A percentile compares a stretch with the other conserved stretches of the same genome.
Conservation (phyloP, 192 early-diverging fungal genomes). For the Coemansia sp. region DNA sequence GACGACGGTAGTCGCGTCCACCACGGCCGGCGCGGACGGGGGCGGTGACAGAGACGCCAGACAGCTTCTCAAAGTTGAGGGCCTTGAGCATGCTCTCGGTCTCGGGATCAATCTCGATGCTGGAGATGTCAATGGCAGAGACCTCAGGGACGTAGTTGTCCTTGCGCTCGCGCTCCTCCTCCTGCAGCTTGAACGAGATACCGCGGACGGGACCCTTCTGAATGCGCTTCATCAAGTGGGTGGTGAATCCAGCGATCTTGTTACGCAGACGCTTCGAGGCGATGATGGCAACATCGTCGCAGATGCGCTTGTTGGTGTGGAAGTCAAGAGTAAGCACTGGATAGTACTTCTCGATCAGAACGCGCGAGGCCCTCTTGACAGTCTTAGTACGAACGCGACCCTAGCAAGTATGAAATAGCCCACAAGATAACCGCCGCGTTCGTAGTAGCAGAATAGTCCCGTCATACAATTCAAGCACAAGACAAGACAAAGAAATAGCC, state of each 20-base stretch:
- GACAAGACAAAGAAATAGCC: neutral
- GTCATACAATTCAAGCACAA: slow-evolving; percentile 2
- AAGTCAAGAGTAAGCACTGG: slow-evolving; percentile 98
- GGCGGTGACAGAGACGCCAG: slow-evolving; percentile 71
- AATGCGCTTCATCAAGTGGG: slow-evolving; percentile 99
- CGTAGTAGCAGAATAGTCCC: neutral
- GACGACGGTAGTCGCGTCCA: slow-evolving; percentile 52
- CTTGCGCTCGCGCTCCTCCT: slow-evolving; percentile 99
- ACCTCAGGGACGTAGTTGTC: slow-evolving; percentile 99
- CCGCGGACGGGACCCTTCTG: slow-evolving; percentile 98
- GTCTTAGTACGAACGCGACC: slow-evolving; percentile 99
- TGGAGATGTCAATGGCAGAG: slow-evolving; percentile 89
- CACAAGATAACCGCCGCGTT: neutral
- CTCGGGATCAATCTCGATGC: slow-evolving; percentile 94
- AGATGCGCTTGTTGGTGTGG: slow-evolving; percentile 99
- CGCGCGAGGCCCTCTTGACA: slow-evolving; percentile 99
- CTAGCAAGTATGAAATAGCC: slow-evolving; percentile 29
- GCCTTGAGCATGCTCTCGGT: slow-evolving; percentile 96
- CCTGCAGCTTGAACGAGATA: slow-evolving; percentile 99
- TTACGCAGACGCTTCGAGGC: slow-evolving; percentile 99
- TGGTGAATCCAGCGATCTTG: slow-evolving; percentile 99
- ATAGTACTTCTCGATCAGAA: slow-evolving; percentile 99
- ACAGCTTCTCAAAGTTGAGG: slow-evolving; percentile 92
- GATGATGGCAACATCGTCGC: slow-evolving; percentile 97
- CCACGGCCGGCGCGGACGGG: slow-evolving; percentile 49